Evolutionary conservation across 148 eudicot genomes (phyloP).

Genomic region (Nepenthes gracilis): DNA sequence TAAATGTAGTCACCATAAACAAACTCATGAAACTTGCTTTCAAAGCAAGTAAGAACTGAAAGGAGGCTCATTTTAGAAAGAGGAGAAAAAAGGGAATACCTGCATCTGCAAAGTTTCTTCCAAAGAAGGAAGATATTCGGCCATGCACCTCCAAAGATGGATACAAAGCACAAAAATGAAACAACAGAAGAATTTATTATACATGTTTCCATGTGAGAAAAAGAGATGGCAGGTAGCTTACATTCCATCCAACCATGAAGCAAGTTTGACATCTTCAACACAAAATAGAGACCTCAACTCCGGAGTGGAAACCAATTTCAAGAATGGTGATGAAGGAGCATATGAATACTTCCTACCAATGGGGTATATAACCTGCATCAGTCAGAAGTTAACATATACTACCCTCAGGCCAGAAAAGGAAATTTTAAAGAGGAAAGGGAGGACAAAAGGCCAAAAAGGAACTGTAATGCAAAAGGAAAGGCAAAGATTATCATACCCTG

Average conservation of each 20-base stretch:
- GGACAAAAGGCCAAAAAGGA: background rate
- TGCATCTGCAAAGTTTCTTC: slow-evolving; percentile 66
- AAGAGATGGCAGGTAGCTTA: slow-evolving; percentile 17
- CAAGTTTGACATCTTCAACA: slow-evolving; percentile 85
- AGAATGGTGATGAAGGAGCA: slow-evolving; percentile 60
- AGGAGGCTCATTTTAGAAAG: background rate
- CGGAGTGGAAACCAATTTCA: slow-evolving; percentile 67
- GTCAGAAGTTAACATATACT: background rate
- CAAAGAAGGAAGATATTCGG: slow-evolving; percentile 78
- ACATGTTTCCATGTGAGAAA: background rate
- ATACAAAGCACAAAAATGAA: background rate
- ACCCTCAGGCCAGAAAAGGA: background rate
- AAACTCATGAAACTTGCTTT: background rate
- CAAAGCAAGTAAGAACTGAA: background rate
- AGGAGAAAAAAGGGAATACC: slow-evolving; percentile 24
- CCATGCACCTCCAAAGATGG: slow-evolving; percentile 68
- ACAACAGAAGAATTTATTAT: background rate
- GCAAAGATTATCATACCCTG: too few relatives aligned
- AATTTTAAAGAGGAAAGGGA: background rate
- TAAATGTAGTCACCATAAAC: background rate
- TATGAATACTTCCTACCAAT: slow-evolving; percentile 60
- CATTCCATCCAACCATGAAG: slow-evolving; percentile 85
- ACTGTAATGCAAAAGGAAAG: too few relatives aligned
- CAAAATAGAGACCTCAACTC: slow-evolving; percentile 75
- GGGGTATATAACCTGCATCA: slow-evolving; percentile 63